Conservation (phyloP, 306 rosid species). For the Glycyrrhiza uralensis region DNA sequence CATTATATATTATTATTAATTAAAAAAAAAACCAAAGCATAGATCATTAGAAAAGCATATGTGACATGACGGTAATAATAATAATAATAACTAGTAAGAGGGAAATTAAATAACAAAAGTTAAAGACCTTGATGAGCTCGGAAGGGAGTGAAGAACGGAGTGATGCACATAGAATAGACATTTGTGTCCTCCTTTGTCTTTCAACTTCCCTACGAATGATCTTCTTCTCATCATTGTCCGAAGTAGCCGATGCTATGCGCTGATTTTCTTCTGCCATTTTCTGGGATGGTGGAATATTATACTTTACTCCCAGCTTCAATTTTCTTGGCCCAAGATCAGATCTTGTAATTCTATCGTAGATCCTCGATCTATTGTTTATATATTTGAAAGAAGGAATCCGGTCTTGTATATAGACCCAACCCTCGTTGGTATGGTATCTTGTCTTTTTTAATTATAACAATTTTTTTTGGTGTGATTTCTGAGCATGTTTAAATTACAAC, state of each 20-base stretch:
- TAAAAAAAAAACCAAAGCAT: no score
- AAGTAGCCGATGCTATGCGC: neutral
- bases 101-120: neutral
- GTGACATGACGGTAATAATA: no score
- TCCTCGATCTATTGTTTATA: no score
- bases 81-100: neutral
- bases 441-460: no score
- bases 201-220: conserved; percentile 37
- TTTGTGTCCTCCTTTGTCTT: conserved; percentile 27
- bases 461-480: neutral
- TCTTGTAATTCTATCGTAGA: no score
- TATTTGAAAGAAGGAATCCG: neutral
- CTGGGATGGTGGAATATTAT: no score
- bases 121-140: conserved; percentile 35
- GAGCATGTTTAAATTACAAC: no score
- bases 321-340: neutral
- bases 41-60: no score
- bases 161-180: conserved; percentile 26
- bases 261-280: conserved; percentile 29
- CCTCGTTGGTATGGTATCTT: no score
- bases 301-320: no score
- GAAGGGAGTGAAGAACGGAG: conserved; percentile 31
- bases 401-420: no score
- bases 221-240: conserved; percentile 25
- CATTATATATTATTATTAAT: no score